These are phyloP conservation scores for Luzula sylvatica DNA, from an alignment of 176 grass and related monocot genomes.

Conservation along the genomic window DNA sequence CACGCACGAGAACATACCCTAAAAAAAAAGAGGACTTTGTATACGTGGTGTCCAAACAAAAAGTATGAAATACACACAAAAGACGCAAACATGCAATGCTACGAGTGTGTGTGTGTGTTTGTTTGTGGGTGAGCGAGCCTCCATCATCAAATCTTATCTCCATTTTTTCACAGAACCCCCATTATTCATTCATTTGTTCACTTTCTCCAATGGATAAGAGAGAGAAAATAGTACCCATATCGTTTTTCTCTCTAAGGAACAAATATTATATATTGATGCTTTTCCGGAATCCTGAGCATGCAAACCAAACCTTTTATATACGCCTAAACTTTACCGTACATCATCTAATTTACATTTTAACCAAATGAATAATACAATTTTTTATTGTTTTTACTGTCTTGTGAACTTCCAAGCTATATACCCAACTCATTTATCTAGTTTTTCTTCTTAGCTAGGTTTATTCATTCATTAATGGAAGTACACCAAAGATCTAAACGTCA, in stretches of 20 bases:
- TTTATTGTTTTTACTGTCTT: no score
- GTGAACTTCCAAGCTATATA: no score
- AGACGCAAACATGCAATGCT: background rate
- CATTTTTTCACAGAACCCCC: conserved; percentile 1
- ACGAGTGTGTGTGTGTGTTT: background rate
- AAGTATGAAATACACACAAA: conserved; percentile 2
- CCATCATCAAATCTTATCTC: conserved; percentile 11
- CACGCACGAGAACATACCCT: conserved; percentile 8
- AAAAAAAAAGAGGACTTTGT: background rate
- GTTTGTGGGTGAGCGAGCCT: background rate
- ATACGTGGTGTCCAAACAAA: background rate
- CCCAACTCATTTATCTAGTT: no score
- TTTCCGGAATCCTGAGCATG: no score
- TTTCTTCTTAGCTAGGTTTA: no score
- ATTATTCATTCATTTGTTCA: background rate
- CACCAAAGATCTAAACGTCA: no score
- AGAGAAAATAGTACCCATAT: background rate
- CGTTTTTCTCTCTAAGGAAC: background rate
- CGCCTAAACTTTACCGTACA: no score
- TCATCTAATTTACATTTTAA: no score
- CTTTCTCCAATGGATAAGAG: background rate
- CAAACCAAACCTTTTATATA: background rate
- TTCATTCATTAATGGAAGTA: no score
- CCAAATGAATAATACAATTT: no score
- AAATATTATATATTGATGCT: no score